A percentile compares a stretch with the other conserved stretches of the same genome.
Evolutionary conservation across 2,329 filamentous ascomycete species (phyloP).

Genomic region (Ampelomyces quisqualis): DNA sequence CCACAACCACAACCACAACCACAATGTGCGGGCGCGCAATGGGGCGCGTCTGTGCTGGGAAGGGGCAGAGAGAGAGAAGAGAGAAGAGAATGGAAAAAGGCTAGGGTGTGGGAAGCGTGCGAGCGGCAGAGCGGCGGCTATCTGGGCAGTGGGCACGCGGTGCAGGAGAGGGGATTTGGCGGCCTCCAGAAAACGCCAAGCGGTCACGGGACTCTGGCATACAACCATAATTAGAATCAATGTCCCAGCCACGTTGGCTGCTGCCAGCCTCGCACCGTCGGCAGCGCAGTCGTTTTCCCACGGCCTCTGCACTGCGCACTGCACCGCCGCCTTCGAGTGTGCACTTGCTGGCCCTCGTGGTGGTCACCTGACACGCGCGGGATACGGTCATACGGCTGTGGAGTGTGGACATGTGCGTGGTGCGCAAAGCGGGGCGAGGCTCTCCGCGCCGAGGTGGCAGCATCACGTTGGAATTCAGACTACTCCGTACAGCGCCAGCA

Average conservation of each 20-base stretch:
- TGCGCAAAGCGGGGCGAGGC: slow-evolving; percentile 1
- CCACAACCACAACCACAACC: slow-evolving; percentile 14
- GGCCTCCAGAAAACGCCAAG: slow-evolving; percentile 10
- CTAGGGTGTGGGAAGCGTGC: slow-evolving; percentile 2
- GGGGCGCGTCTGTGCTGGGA: slow-evolving; percentile 7
- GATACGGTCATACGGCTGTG: neutral
- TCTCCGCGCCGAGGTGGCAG: neutral
- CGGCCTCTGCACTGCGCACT: no score
- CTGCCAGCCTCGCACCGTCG: slow-evolving; percentile 8
- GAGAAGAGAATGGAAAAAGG: neutral
- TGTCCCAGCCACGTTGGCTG: slow-evolving; percentile 3
- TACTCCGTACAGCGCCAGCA: no score
- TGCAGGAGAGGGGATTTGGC: slow-evolving; percentile 6
- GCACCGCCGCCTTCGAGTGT: neutral
- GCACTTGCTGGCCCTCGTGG: neutral
- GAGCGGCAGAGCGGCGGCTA: slow-evolving; percentile 5
- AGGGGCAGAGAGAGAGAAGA: neutral
- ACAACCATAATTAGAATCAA: slow-evolving; percentile 14
- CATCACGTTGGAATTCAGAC: no score
- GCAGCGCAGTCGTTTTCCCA: no score
- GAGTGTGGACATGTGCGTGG: neutral
- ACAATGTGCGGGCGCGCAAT: slow-evolving; percentile 8
- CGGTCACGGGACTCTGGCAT: slow-evolving; percentile 14
- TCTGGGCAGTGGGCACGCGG: slow-evolving; percentile 2
- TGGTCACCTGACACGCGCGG: neutral